Evolutionary conservation across 2,329 filamentous ascomycete species (phyloP).

Genomic region (Blumeria graminis): DNA sequence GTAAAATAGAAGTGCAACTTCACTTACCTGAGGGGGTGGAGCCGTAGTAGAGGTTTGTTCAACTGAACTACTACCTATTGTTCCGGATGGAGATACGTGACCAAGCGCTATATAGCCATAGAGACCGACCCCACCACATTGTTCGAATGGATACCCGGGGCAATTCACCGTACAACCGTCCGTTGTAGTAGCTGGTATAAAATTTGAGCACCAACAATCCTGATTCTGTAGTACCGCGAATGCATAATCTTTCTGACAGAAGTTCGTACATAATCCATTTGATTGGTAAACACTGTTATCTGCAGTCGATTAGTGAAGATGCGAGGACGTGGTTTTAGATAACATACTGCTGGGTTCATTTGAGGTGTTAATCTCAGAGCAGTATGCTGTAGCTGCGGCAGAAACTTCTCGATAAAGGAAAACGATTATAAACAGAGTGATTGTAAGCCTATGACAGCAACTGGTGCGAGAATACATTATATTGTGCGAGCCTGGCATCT

Average conservation of each 20-base stretch:
- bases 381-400: slow-evolving; percentile 16
- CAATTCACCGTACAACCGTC: slow-evolving; percentile 32
- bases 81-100: slow-evolving; percentile 29
- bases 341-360: slow-evolving; percentile 20
- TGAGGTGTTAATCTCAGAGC: slow-evolving; percentile 23
- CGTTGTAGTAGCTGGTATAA: slow-evolving; percentile 26
- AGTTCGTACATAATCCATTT: slow-evolving; percentile 40
- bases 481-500: no score
- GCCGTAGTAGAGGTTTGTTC: slow-evolving; percentile 6
- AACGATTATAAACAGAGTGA: slow-evolving; percentile 7
- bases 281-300: slow-evolving; percentile 37
- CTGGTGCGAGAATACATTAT: not conserved
- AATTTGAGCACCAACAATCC: slow-evolving; percentile 54
- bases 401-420: slow-evolving; percentile 4
- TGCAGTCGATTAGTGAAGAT: slow-evolving; percentile 12
- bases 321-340: not conserved
- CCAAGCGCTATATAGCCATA: slow-evolving; percentile 41
- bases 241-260: slow-evolving; percentile 33
- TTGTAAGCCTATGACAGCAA: slow-evolving; percentile 1
- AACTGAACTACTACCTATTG: slow-evolving; percentile 13
- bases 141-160: slow-evolving; percentile 42
- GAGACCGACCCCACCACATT: slow-evolving; percentile 35
- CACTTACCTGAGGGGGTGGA: slow-evolving; percentile 2
- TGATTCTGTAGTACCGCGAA: slow-evolving; percentile 42
- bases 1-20: not conserved